phyloP scores from a whole-genome alignment of 306 rosid genomes.

The Lupinus albus region DNA sequence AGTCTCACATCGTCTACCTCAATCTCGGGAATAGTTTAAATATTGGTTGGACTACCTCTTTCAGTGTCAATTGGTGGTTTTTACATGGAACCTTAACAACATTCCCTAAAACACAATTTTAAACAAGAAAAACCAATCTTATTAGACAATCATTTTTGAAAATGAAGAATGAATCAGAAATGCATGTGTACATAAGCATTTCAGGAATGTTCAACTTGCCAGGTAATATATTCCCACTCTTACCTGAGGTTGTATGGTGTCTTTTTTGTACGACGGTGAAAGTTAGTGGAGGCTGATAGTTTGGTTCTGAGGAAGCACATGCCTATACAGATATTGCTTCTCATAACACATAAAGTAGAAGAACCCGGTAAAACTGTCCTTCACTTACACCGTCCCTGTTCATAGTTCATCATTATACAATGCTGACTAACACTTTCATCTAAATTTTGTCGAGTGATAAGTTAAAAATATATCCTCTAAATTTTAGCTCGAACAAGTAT shows the following conservation, averaged over 20 bases:
- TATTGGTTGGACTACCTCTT: no score
- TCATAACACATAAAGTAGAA: constrained; percentile 60
- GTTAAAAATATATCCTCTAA: no score
- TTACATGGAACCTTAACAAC: no score
- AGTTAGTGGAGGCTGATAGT: no score
- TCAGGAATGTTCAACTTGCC: no score
- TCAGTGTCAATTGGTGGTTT: no score
- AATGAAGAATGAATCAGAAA: not conserved
- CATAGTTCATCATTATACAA: constrained; percentile 28
- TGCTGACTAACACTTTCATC: not conserved
- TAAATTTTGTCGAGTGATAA: no score
- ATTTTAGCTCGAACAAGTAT: not conserved
- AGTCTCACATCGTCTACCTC: no score
- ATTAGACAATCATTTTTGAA: not conserved
- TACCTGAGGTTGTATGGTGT: no score
- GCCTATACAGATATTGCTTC: constrained; percentile 53
- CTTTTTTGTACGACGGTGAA: no score
- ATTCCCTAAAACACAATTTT: constrained; percentile 54
- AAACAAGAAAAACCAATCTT: constrained; percentile 14
- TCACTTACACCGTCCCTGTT: constrained; percentile 94
- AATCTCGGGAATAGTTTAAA: no score
- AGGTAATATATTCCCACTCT: no score
- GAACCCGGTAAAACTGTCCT: constrained; percentile 95
- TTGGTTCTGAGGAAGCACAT: constrained; percentile 89
- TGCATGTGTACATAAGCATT: not conserved